Evolutionary conservation across 129 eudicot genomes (phyloP), one percentile per base, ranked within the genome.

Genomic region (Oenanthe sinensis): DNA sequence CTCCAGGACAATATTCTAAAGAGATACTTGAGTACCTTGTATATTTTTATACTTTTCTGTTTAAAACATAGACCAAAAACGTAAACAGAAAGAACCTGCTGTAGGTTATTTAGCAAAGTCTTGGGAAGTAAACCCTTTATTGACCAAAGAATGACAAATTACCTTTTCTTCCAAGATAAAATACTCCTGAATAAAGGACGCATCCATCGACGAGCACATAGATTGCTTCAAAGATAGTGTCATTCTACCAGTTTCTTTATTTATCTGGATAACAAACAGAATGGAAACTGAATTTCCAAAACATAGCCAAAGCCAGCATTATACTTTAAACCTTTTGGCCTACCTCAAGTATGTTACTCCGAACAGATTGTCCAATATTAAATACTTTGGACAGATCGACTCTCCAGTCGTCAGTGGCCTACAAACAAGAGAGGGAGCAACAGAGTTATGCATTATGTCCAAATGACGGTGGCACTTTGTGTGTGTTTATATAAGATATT

Each of bases 211-310:
- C 76, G 91, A 87, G 85, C 93, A 90, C 43, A 89, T 78, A 4
- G 97, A 95, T 79, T 90, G 98, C 96, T 91, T 95, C 88, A 95
- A 78, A 42, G 97, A 90, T 46, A 95, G 78, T 49, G 97, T 91
- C 78, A 91, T 82, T 80, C 98, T 81, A 63, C 89, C 92, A 13
- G 86, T 88, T 63, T 91, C 96, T 50, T 79, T 81, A 72, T 45
- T 87, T 71, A 90, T 90, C 98, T 93, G 89, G 49, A 83, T 78
- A 45, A 62, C 4, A 77, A 78, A 22, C 62, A 46, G 40, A n/a
- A 36, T 47, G 50, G 12, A n/a, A 85, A 26, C 44, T 68, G 65
- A 80, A 78, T 73, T 74, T 82, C 74, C 8, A 1, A 69, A 68
- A 20, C 5, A 62, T 14, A 75, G n/a, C 69, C 7, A n/a, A 70